These are phyloP conservation scores for Cytidiella melzeri DNA, from an alignment of 768 basidiomycete genomes.

Conservation along the genomic window DNA sequence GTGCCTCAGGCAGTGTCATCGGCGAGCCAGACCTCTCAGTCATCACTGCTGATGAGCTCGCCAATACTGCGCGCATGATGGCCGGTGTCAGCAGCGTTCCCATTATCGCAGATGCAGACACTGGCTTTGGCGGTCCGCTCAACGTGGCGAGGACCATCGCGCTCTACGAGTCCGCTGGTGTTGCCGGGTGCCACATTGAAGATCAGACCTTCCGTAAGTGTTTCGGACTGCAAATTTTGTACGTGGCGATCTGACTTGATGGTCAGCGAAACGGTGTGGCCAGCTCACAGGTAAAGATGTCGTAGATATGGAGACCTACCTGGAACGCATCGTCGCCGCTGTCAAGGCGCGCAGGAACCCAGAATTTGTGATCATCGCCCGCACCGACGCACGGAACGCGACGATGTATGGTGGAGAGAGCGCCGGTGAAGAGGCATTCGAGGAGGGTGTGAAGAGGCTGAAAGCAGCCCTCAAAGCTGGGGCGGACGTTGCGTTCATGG, in stretches of 20 bases:
- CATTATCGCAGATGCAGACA: constrained; percentile 21
- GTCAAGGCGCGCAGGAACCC: constrained; percentile 19
- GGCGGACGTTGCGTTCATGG: constrained; percentile 25
- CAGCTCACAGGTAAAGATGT: constrained; percentile 23
- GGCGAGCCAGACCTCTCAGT: constrained; percentile 23
- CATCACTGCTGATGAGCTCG: constrained; percentile 20
- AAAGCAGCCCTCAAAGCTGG: constrained; percentile 20
- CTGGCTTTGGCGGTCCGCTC: constrained; percentile 21
- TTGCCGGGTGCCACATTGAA: constrained; percentile 23
- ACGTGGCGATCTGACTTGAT: too few relatives aligned
- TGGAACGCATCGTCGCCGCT: constrained; percentile 21
- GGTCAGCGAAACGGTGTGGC: constrained; percentile 20
- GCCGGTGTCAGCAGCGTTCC: constrained; percentile 16
- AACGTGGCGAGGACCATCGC: constrained; percentile 21
- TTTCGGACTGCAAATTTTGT: too few relatives aligned
- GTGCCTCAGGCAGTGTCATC: constrained; percentile 19
- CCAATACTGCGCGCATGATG: constrained; percentile 18
- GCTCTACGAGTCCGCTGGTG: constrained; percentile 20
- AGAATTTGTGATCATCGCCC: constrained; percentile 21
- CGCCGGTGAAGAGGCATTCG: constrained; percentile 23
- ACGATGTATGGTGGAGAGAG: constrained; percentile 17
- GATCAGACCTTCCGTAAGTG: constrained; percentile 22
- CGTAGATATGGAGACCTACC: constrained; percentile 21
- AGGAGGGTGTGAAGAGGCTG: constrained; percentile 21
- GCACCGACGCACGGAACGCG: constrained; percentile 22